Conservation (phyloP, 805 yeast genomes). For the Candida oleophila region DNA sequence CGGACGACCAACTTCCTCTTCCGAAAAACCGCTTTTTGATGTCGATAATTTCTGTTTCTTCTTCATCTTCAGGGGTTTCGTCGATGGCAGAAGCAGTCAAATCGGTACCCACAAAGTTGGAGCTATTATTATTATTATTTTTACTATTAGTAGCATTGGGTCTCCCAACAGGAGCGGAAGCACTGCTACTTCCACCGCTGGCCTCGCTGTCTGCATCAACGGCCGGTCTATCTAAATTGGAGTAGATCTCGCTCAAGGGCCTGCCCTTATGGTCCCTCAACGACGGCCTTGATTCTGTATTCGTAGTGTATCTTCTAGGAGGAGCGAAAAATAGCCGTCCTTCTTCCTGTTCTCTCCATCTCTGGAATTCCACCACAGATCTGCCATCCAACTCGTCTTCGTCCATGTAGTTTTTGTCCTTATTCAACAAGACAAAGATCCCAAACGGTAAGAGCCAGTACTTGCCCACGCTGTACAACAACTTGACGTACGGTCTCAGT, state of each 20-base stretch:
- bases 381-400: slow-evolving; percentile 92
- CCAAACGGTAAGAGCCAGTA: slow-evolving; percentile 88
- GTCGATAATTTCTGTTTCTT: slow-evolving; percentile 18
- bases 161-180: not conserved
- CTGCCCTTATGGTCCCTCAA: slow-evolving; percentile 44
- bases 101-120: not conserved
- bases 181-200: slow-evolving; percentile 2
- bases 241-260: slow-evolving; percentile 36
- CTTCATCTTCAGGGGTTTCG: slow-evolving; percentile 12
- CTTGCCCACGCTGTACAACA: slow-evolving; percentile 61
- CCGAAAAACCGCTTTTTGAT: slow-evolving; percentile 71
- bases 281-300: slow-evolving; percentile 34
- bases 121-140: slow-evolving; percentile 30
- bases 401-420: slow-evolving; percentile 74
- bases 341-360: slow-evolving; percentile 81
- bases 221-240: slow-evolving; percentile 22
- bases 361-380: slow-evolving; percentile 75
- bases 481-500: slow-evolving; percentile 60
- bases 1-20: slow-evolving; percentile 86
- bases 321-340: slow-evolving; percentile 82
- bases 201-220: not conserved
- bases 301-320: slow-evolving; percentile 40
- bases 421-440: slow-evolving; percentile 72
- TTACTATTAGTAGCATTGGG: slow-evolving; percentile 10
- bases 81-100: slow-evolving; percentile 8